phyloP scores from a whole-genome alignment of 257 asterid genomes.

The Scutellaria galericulata region DNA sequence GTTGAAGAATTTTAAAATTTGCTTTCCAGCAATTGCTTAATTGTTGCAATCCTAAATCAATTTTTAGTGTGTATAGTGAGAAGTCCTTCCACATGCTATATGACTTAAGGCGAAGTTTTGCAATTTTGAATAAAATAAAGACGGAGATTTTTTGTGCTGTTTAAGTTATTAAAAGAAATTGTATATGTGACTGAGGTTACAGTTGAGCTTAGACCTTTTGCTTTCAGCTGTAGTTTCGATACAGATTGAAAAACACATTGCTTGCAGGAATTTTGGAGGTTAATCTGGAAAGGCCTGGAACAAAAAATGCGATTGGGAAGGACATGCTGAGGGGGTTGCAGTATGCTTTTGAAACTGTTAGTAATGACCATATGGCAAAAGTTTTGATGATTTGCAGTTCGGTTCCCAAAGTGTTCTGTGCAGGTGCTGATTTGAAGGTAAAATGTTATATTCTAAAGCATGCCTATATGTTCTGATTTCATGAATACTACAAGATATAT shows the following conservation, averaged over 20 bases:
- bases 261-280: slow-evolving; percentile 84
- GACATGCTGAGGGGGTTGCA: slow-evolving; percentile 81
- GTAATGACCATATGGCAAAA: slow-evolving; percentile 56
- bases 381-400: slow-evolving; percentile 84
- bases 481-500: slow-evolving; percentile 20
- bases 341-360: slow-evolving; percentile 59
- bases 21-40: not conserved
- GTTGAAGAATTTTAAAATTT: not conserved
- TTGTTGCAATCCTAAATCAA: not conserved
- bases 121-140: not conserved
- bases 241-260: slow-evolving; percentile 21
- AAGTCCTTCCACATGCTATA: not conserved
- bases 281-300: slow-evolving; percentile 75
- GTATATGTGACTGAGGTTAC: not conserved
- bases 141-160: not conserved
- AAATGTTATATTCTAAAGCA: not conserved
- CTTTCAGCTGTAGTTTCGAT: slow-evolving; percentile 17
- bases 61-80: not conserved
- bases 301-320: slow-evolving; percentile 82
- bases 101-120: not conserved
- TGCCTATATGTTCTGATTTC: slow-evolving; percentile 16
- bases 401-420: slow-evolving; percentile 81
- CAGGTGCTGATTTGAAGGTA: slow-evolving; percentile 99
- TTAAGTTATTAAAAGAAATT: no score
- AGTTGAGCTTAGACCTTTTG: slow-evolving; percentile 14